Percentiles rank a stretch among this genome's conserved stretches.
Conservation (phyloP, 306 rosid genomes). For the Prunus persica region DNA sequence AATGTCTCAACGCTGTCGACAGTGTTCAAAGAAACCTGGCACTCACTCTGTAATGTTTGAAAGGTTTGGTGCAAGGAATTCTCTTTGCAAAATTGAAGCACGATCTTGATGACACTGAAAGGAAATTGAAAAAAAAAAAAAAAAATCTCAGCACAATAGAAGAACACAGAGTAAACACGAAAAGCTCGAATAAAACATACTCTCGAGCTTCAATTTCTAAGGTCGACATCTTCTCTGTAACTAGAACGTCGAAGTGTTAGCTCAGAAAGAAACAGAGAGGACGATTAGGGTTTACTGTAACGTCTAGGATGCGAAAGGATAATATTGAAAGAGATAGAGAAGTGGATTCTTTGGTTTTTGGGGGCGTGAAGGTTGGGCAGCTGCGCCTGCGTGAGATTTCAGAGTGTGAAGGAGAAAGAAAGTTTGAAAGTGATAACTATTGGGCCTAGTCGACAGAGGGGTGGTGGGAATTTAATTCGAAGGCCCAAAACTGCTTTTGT, state of each 20-base stretch:
- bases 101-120: slow-evolving; percentile 90
- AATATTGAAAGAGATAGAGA: not conserved
- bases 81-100: slow-evolving; percentile 97
- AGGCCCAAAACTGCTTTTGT: too few species aligned
- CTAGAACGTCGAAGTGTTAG: not conserved
- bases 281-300: slow-evolving; percentile 27
- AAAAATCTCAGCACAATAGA: not conserved
- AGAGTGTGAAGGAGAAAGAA: too few species aligned
- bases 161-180: not conserved
- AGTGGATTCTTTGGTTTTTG: not conserved
- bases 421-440: too few species aligned
- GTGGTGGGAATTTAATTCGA: too few species aligned
- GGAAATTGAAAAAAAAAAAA: not conserved
- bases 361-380: not conserved
- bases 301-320: not conserved
- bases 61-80: slow-evolving; percentile 88
- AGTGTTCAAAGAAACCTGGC: slow-evolving; percentile 94
- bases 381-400: too few species aligned
- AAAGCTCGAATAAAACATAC: slow-evolving; percentile 38
- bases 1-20: slow-evolving; percentile 96
- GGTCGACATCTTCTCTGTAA: slow-evolving; percentile 55
- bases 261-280: not conserved
- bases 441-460: too few species aligned
- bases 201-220: slow-evolving; percentile 99
- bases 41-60: slow-evolving; percentile 90